These are phyloP conservation scores for Pelargonium cotyledonis DNA, from an alignment of 441 rosid genomes.

Conservation along the genomic window DNA sequence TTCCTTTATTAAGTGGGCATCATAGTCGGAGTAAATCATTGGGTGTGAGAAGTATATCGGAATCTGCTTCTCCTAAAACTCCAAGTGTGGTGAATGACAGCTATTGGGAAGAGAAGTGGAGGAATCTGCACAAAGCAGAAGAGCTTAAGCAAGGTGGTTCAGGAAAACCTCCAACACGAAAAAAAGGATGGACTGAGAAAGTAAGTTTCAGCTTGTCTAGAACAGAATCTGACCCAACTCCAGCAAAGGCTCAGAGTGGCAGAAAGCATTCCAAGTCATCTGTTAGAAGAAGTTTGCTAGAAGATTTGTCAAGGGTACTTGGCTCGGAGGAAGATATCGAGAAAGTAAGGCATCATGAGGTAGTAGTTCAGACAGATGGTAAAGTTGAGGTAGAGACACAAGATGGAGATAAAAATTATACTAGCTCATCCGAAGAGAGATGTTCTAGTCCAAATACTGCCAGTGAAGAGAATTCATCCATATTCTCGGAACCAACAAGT, in stretches of 20 bases:
- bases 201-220: slow-evolving; percentile 48
- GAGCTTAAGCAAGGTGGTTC: slow-evolving; percentile 38
- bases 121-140: slow-evolving; percentile 56
- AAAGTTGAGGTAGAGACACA: slow-evolving; percentile 27
- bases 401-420: slow-evolving; percentile 24
- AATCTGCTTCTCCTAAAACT: slow-evolving; percentile 50
- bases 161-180: slow-evolving; percentile 39
- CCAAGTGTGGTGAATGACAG: slow-evolving; percentile 63
- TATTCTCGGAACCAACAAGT: slow-evolving; percentile 49
- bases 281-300: slow-evolving; percentile 52
- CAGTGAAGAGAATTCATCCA: slow-evolving; percentile 57
- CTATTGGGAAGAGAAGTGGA: slow-evolving; percentile 97
- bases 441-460: slow-evolving; percentile 30
- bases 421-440: slow-evolving; percentile 33
- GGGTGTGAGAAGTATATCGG: slow-evolving; percentile 46
- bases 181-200: slow-evolving; percentile 65
- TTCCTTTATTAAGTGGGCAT: slow-evolving; percentile 25
- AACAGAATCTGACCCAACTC: slow-evolving; percentile 65
- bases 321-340: slow-evolving; percentile 40
- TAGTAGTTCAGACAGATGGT: slow-evolving; percentile 25
- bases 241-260: slow-evolving; percentile 28
- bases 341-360: slow-evolving; percentile 21
- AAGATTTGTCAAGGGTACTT: slow-evolving; percentile 57
- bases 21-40: slow-evolving; percentile 32
- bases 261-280: slow-evolving; percentile 32